Conservation (phyloP, 2,329 filamentous ascomycete species). For the Fusarium nisikadoi region DNA sequence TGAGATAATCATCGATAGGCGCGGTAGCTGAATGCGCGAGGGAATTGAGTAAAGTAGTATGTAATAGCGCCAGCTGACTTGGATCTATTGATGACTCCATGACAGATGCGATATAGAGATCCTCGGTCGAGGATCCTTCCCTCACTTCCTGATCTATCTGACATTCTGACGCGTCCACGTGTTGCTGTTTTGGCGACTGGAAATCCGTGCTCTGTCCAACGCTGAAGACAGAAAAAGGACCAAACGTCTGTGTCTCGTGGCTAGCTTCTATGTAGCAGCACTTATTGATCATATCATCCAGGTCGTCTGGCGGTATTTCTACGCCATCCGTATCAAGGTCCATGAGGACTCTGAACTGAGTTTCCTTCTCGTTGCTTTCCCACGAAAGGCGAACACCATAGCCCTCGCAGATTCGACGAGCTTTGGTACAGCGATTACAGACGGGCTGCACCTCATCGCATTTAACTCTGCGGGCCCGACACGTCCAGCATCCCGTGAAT, state of each 20-base stretch:
- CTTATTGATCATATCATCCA: background rate
- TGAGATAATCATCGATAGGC: no score
- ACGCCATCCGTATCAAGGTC: background rate
- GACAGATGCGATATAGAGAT: no score
- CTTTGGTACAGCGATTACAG: background rate
- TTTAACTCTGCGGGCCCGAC: background rate
- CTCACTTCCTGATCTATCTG: no score
- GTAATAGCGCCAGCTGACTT: no score
- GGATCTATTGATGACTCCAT: no score
- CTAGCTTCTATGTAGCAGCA: background rate
- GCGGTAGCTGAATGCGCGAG: no score
- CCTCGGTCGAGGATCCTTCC: no score
- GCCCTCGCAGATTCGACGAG: background rate
- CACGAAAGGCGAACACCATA: background rate
- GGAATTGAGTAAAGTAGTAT: no score
- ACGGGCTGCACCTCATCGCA: background rate
- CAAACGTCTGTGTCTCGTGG: background rate
- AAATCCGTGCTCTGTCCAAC: no score
- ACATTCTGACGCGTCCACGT: no score
- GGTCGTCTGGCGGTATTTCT: background rate
- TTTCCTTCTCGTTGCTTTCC: background rate
- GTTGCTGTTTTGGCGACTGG: no score
- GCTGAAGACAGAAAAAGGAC: background rate
- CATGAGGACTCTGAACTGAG: background rate
- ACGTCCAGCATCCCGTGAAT: background rate